Evolutionary conservation across 2,329 filamentous ascomycete species (phyloP).

Genomic region (Aspergillus floridensis): DNA sequence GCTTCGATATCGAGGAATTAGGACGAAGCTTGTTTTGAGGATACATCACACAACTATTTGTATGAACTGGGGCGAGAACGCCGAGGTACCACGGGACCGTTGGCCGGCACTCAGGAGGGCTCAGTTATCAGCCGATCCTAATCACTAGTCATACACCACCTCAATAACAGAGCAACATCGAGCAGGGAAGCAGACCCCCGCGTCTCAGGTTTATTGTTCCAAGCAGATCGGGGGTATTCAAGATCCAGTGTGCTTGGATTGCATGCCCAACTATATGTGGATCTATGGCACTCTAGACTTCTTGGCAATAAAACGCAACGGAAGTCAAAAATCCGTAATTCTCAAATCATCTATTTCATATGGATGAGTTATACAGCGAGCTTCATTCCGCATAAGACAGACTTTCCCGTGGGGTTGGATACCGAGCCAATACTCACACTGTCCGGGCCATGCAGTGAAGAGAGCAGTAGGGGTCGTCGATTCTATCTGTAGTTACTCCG

Average conservation of each 20-base stretch:
- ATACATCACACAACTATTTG: background rate
- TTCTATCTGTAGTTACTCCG: conserved; percentile 24
- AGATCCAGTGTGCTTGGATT: background rate
- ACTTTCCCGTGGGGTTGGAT: background rate
- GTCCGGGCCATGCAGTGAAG: background rate
- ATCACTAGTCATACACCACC: conserved; percentile 5
- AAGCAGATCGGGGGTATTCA: background rate
- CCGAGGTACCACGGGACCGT: background rate
- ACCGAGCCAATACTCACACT: background rate
- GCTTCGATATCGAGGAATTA: background rate
- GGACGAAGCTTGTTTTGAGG: background rate
- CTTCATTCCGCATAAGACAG: background rate
- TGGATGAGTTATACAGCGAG: background rate
- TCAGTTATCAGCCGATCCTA: background rate
- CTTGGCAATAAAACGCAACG: background rate
- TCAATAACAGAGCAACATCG: conserved; percentile 3
- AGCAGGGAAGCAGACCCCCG: background rate
- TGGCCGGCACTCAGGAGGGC: background rate
- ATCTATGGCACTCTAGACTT: background rate
- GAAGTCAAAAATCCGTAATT: background rate
- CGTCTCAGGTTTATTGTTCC: background rate
- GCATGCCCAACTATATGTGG: background rate
- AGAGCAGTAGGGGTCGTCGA: background rate
- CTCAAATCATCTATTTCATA: background rate
- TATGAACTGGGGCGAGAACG: background rate